Conservation (phyloP, 441 rosid species). For the Flueggea neowawraea region DNA sequence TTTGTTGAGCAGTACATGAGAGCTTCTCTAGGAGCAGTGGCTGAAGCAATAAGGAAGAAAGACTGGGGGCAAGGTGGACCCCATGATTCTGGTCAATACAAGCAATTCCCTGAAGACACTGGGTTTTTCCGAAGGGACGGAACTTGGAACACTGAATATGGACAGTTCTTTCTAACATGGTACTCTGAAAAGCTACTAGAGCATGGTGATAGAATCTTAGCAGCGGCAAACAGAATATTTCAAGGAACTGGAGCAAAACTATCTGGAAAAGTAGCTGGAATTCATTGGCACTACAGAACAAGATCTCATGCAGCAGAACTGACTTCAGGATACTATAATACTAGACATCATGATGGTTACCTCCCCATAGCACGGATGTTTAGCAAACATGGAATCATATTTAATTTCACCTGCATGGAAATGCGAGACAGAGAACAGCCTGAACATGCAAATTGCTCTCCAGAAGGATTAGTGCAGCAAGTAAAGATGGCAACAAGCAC, state of each 20-base stretch:
- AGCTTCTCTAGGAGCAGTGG: conserved; percentile 77
- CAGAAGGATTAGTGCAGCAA: conserved; percentile 84
- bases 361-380: conserved; percentile 71
- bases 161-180: conserved; percentile 87
- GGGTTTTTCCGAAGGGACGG: conserved; percentile 79
- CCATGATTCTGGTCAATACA: conserved; percentile 83
- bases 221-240: conserved; percentile 65
- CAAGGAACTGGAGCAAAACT: conserved; percentile 66
- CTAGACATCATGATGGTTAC: conserved; percentile 76
- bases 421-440: conserved; percentile 88
- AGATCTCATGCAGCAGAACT: conserved; percentile 97
- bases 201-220: conserved; percentile 73
- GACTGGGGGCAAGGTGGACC: conserved; percentile 86
- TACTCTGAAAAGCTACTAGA: conserved; percentile 68
- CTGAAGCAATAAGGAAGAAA: conserved; percentile 56
- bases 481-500: conserved; percentile 60
- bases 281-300: conserved; percentile 93
- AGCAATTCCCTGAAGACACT: conserved; percentile 79
- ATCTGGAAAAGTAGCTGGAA: conserved; percentile 87
- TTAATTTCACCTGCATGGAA: conserved; percentile 98
- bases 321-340: conserved; percentile 86
- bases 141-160: conserved; percentile 83
- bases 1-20: conserved; percentile 69
- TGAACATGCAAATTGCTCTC: conserved; percentile 64
- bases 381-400: conserved; percentile 56